Conservation (phyloP, 176 grass and related monocot species). For the Eleusine coracana region DNA sequence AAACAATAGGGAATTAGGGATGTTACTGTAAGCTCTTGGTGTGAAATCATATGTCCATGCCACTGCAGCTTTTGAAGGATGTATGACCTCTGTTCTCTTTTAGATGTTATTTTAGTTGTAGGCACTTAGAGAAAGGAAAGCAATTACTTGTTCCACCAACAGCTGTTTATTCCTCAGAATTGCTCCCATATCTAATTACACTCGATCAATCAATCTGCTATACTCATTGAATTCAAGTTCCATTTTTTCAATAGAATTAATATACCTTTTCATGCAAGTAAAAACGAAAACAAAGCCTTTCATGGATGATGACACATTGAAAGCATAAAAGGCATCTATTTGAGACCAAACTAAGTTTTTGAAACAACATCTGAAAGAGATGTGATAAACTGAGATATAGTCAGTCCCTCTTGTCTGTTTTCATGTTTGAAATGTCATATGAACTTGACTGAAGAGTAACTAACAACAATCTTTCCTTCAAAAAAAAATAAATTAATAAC, state of each 20-base stretch:
- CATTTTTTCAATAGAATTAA: not conserved
- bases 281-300: not conserved
- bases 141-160: not conserved
- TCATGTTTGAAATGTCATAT: not conserved
- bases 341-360: not conserved
- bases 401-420: no score
- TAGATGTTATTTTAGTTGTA: not conserved
- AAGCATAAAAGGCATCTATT: not conserved
- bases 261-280: no score
- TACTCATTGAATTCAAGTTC: not conserved
- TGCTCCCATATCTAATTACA: no score
- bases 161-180: not conserved
- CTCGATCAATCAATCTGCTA: not conserved
- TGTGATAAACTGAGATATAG: no score
- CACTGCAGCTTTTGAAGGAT: not conserved
- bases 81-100: constrained; percentile 11
- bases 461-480: constrained; percentile 17
- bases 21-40: constrained; percentile 27
- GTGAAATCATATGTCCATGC: not conserved
- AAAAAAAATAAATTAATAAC: no score
- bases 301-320: not conserved
- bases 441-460: not conserved
- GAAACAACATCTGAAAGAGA: not conserved
- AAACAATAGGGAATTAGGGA: not conserved
- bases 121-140: not conserved